phyloP scores from a whole-genome alignment of 2,329 filamentous ascomycete genomes.

The Sclerotiophoma versabilis region DNA sequence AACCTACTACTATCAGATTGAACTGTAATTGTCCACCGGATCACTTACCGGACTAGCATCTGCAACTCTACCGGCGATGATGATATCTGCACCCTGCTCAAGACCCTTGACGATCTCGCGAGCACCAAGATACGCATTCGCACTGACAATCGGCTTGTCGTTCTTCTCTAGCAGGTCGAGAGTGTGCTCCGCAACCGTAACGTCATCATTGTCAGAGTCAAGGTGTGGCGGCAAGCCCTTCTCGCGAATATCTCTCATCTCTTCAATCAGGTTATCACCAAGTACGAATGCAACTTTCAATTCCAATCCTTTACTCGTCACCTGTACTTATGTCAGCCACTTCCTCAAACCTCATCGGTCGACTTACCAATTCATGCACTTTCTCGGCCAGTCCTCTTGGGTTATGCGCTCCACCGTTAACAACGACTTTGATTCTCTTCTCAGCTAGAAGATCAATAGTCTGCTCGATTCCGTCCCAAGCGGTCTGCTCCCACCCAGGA shows the following conservation, averaged over 20 bases:
- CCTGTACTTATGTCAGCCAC: conserved; percentile 27
- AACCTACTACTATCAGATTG: conserved; percentile 41
- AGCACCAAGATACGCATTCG: conserved; percentile 63
- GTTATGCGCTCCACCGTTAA: conserved; percentile 65
- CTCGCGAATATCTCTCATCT: conserved; percentile 39
- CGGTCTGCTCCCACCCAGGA: conserved; percentile 55
- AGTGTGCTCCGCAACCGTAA: conserved; percentile 46
- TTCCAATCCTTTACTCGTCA: conserved; percentile 43
- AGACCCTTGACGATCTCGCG: conserved; percentile 42
- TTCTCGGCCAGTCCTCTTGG: conserved; percentile 60
- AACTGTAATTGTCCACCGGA: no score
- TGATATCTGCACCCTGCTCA: conserved; percentile 44
- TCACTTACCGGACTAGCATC: conserved; percentile 42
- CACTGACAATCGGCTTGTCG: conserved; percentile 52
- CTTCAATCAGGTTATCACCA: conserved; percentile 55
- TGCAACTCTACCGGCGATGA: conserved; percentile 44
- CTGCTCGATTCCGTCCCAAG: conserved; percentile 58
- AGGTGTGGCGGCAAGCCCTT: conserved; percentile 52
- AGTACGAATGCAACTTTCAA: conserved; percentile 56
- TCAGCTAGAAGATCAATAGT: conserved; percentile 56
- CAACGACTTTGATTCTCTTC: conserved; percentile 61
- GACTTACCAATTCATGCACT: conserved; percentile 49
- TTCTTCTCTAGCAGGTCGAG: conserved; percentile 49
- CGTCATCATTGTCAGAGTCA: conserved; percentile 50
- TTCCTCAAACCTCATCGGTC: neutral